phyloP scores from a whole-genome alignment of 2,329 filamentous ascomycete species.

The Hysterium pulicare region DNA sequence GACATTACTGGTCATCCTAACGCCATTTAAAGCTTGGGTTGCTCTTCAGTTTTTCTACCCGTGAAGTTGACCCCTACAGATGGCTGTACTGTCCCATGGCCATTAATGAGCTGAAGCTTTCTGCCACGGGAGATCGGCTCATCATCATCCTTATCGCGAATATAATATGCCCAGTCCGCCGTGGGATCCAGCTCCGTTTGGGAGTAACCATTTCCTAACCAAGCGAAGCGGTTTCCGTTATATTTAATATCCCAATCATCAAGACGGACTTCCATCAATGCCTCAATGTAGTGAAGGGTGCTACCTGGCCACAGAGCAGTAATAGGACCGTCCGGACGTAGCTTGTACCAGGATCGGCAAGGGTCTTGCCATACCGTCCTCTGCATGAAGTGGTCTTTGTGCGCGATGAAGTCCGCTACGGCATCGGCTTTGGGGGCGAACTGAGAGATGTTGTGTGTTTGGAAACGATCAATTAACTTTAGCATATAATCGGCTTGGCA shows the following conservation, averaged over 20 bases:
- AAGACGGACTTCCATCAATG: constrained; percentile 42
- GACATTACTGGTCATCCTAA: too few species aligned
- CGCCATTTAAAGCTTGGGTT: background rate
- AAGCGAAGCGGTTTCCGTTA: constrained; percentile 34
- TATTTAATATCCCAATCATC: constrained; percentile 49
- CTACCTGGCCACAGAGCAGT: constrained; percentile 46
- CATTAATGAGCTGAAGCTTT: constrained; percentile 28
- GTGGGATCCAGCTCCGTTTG: constrained; percentile 34
- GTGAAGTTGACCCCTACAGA: constrained; percentile 1
- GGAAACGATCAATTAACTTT: constrained; percentile 49
- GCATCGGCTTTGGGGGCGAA: constrained; percentile 46
- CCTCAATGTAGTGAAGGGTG: constrained; percentile 51
- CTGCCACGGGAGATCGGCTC: constrained; percentile 23
- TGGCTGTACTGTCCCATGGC: constrained; percentile 24
- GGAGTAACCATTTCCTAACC: constrained; percentile 37
- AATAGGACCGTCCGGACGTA: constrained; percentile 28
- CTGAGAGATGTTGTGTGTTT: constrained; percentile 47
- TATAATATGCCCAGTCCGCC: constrained; percentile 36
- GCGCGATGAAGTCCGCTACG: constrained; percentile 50
- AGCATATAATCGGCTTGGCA: constrained; percentile 50
- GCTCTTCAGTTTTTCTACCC: background rate
- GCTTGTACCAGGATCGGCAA: constrained; percentile 46
- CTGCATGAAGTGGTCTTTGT: constrained; percentile 46
- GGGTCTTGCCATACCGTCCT: constrained; percentile 45
- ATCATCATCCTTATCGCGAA: constrained; percentile 32